These are phyloP conservation scores for Curvularia sp. DNA, from an alignment of 2,329 filamentous ascomycete genomes.

Conservation along the genomic window DNA sequence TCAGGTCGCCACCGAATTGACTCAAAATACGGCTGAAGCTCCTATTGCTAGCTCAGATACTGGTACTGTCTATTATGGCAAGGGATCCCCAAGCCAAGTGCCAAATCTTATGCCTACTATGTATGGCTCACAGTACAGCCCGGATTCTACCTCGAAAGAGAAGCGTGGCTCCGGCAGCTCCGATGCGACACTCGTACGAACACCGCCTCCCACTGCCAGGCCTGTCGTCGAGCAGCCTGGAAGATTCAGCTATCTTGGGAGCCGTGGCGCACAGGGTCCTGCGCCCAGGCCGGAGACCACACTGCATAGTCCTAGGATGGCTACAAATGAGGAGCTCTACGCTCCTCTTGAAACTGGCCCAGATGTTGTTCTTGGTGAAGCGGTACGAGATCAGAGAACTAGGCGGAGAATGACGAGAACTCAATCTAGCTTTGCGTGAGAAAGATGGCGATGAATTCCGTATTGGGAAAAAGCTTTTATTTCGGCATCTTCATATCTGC, in stretches of 20 bases:
- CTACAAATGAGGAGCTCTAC: neutral
- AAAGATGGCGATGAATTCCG: neutral
- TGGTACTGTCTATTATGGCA: constrained; percentile 17
- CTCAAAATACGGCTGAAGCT: neutral
- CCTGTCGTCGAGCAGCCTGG: neutral
- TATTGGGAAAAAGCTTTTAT: neutral
- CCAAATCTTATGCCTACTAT: neutral
- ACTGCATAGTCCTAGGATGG: neutral
- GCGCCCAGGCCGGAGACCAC: neutral
- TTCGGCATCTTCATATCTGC: neutral
- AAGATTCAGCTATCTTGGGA: neutral
- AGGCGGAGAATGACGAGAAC: neutral
- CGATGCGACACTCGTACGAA: neutral
- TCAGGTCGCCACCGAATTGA: neutral
- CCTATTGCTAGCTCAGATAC: constrained; percentile 17
- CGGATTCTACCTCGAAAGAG: neutral
- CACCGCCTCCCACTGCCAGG: neutral
- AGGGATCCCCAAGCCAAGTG: constrained; percentile 12
- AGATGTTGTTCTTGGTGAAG: neutral
- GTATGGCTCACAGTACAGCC: neutral
- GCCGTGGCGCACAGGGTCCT: neutral
- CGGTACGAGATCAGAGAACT: neutral
- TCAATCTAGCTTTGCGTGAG: neutral
- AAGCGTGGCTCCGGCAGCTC: neutral
- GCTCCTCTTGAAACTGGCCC: neutral